Evolutionary conservation across 129 eudicot genomes (phyloP), one percentile per base, ranked within the genome.

Genomic region (Solidago caesia): DNA sequence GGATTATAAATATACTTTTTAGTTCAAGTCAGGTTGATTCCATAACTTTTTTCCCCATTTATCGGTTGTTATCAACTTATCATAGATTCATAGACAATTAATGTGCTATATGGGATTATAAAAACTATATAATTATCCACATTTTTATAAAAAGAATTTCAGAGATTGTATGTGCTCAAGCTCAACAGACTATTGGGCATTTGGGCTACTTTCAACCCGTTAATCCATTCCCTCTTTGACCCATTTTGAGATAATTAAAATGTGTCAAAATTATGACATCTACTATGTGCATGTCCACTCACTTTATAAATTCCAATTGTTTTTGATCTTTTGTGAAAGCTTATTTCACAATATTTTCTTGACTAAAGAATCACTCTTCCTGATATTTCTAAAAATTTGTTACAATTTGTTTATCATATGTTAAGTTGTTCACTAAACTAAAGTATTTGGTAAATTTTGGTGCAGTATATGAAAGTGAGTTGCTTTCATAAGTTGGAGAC

Each of bases 251-350:
- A 11, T 29, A 29, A 29, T 29, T 29, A 29, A 45, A 67, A 16
- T 15, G n/a, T 33, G 57, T 15, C 4, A 9, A 67, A 67, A 21
- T 8, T 7, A 7, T 13, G 5, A 8, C 52, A 12, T 65, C 51
- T 65, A 65, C 70, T n/a, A 13, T 13, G 42, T 26, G 44, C n/a
- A 72, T 51, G 82, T 58, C 46, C 68, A 72, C 70, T 26, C 29
- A 39, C 55, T 55, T 41, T 51, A 11, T 16, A 51, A 52, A 39
- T 63, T 14, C 62, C 39, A 51, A 53, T 41, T 15, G 16, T 70
- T 39, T 70, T 52, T 8, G 5, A 47, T 53, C 42, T 14, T 16
- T 52, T 39, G 6, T 9, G 26, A 69, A 3, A 33, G 21, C 49
- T 29, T 46, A 51, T 13, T 8, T 68, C 4, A 21, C 25, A 7